These are phyloP conservation scores for Entamoeba dispar DNA, from an alignment of 208 protist species.

Conservation along the genomic window DNA sequence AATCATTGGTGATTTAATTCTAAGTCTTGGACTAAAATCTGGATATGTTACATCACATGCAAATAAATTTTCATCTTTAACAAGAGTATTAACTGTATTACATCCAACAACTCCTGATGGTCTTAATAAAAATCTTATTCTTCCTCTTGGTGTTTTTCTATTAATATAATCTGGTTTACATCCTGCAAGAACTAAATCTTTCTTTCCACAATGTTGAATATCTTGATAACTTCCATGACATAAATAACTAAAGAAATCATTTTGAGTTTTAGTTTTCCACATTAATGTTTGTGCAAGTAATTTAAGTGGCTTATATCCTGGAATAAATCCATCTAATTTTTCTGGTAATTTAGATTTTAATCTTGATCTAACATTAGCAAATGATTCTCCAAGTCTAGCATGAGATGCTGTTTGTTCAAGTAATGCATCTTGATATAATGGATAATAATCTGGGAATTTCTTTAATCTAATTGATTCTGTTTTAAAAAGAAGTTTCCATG, in stretches of 20 bases:
- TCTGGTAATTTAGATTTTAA: background rate
- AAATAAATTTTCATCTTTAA: background rate
- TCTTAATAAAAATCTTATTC: background rate
- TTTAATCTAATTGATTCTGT: background rate
- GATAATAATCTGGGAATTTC: background rate
- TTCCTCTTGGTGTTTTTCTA: background rate
- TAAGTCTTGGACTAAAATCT: background rate
- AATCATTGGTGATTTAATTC: background rate
- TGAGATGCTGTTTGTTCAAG: background rate
- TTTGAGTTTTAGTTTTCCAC: background rate
- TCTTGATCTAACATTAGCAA: background rate
- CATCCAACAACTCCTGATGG: background rate
- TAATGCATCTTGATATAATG: background rate
- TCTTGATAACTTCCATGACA: background rate
- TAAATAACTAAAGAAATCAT: background rate
- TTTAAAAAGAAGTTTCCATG: background rate
- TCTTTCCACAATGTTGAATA: background rate
- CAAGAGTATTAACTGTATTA: background rate
- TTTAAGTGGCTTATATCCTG: background rate
- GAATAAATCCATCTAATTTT: background rate
- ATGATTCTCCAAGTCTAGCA: background rate
- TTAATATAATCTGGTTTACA: background rate
- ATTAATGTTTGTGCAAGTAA: background rate
- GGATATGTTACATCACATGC: background rate
- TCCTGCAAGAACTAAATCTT: background rate